Evolutionary conservation across 2,329 filamentous ascomycete species (phyloP), one percentile per base, ranked within the genome.

Genomic region (Ascochyta lentis): DNA sequence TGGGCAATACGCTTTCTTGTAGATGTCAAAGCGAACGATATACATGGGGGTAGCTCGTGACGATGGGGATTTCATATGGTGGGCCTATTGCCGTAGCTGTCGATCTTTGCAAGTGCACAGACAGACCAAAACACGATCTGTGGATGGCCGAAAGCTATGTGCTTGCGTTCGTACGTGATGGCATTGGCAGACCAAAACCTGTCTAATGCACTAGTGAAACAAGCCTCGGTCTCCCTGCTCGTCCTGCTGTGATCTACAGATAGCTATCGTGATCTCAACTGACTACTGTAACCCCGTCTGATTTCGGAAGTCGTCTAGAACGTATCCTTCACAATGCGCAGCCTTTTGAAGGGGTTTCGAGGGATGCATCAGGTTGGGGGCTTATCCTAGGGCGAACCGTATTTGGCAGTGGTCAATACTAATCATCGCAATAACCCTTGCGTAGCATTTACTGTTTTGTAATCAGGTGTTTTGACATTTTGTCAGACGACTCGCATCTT

Each of bases 371-470:
- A 7, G 3, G 23, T 27, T 16, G 27, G 26, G 4, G 8, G 4
- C 4, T 10, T 23, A 27, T 8, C 22, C 22, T 16, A 23, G 27
- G 10, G 45, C 29, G 3, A 40, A 22, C 15, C n/a, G 13, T 27
- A 16, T 55, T 41, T 37, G 52, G 54, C 42, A 43, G 37, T 49
- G 33, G 38, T 24, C 22, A 29, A 52, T 60, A 67, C 61, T 61
- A 64, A 64, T 65, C 50, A 63, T 47, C 46, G 40, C 56, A 58
- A 49, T 52, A 52, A 59, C 50, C 53, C 61, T 58, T 54, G 59
- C 34, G 42, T 33, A 29, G 29, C 24, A 29, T 39, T 39, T 34
- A 10, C 33, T 69, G 67, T 70, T 70, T 70, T 69, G 68, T 70
- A 69, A 70, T 70, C 68, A 69, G 24, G 34, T 15, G 33, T 41